Conservation (phyloP, 768 basidiomycete genomes). For the Pleurotus tuber-regium region DNA sequence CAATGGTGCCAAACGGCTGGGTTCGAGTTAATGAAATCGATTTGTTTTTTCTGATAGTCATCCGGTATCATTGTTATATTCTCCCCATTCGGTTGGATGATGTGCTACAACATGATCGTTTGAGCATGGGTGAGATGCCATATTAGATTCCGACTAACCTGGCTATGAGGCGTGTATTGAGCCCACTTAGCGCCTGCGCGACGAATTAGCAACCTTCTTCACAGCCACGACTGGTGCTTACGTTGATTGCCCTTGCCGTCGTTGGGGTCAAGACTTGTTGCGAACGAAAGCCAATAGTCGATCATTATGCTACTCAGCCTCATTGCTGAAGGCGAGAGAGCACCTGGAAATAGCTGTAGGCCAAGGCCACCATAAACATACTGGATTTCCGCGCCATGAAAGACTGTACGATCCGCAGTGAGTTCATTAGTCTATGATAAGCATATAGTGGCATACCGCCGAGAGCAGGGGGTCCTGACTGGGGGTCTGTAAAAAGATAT, state of each 20-base stretch:
- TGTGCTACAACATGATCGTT: slow-evolving; percentile 17
- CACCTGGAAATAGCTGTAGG: not conserved
- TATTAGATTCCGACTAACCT: slow-evolving; percentile 14
- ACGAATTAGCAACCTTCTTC: too few relatives aligned
- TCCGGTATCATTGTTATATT: slow-evolving; percentile 35
- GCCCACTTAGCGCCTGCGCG: slow-evolving; percentile 26
- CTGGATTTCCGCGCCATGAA: slow-evolving; percentile 26
- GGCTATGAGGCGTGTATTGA: slow-evolving; percentile 25
- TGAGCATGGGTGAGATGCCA: not conserved
- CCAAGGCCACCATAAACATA: slow-evolving; percentile 23
- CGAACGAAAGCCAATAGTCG: slow-evolving; percentile 48
- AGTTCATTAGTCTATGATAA: too few relatives aligned
- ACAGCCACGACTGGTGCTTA: slow-evolving; percentile 17
- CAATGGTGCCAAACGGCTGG: slow-evolving; percentile 21
- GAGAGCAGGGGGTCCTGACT: slow-evolving; percentile 20
- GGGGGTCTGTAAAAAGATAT: slow-evolving; percentile 42
- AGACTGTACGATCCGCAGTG: slow-evolving; percentile 18
- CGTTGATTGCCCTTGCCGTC: slow-evolving; percentile 35
- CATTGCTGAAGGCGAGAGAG: slow-evolving; percentile 14
- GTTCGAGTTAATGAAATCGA: slow-evolving; percentile 32
- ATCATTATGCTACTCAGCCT: slow-evolving; percentile 33
- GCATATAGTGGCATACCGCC: slow-evolving; percentile 26
- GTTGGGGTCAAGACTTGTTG: slow-evolving; percentile 40
- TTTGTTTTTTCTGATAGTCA: slow-evolving; percentile 31
- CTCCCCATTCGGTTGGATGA: slow-evolving; percentile 33